Base-by-base conservation (phyloP, 345 rosid genomes). In the Turritis glabra region DNA sequence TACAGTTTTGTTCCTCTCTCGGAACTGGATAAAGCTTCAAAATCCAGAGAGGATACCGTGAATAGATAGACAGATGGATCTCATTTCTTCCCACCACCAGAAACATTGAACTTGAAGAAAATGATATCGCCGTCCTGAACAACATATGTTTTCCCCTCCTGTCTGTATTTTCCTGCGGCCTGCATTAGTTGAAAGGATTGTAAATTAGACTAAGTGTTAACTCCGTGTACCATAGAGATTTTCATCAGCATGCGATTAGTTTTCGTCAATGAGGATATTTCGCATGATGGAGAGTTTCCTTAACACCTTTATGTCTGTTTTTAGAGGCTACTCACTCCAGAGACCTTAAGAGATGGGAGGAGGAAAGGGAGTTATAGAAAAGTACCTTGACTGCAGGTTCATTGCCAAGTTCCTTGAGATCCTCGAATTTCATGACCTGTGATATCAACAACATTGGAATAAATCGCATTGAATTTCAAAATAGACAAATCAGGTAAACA, bases 21-120 rank as follows among this genome's bases (percentile, higher is more conserved):
- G 53, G 52, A 46, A 55, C 19, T 46, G n/a, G 57, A 63, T 46
- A 63, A 46, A 70, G 60, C 71, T 70, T 70, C 58, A 35, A 27
- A 64, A 52, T 43, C 65, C 50, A 32, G 51, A 62, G 74, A 75
- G 69, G 74, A 60, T n/a, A 23, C 67, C 19, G 8, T 9, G 19
- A 23, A 74, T 48, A 67, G 54, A 55, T 58, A 50, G 74, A 50
- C 21, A 29, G 58, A 59, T 9, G 41, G 27, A 54, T 33, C 82
- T 89, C 91, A 90, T 84, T 96, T 96, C 90, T 96, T 96, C 43
- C 99, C 99, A 52, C 97, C 98, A 12, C 98, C 90, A 1, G 98
- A 92, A 40, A 92, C 98, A 44, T 95, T 96, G 79, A 96, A 96
- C 89, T 96, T 96, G 87, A 96, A 96, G 80, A 88, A 90, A 73